Conservation (phyloP, 352 stramenopile genomes). For the Globisporangium yorkense region DNA sequence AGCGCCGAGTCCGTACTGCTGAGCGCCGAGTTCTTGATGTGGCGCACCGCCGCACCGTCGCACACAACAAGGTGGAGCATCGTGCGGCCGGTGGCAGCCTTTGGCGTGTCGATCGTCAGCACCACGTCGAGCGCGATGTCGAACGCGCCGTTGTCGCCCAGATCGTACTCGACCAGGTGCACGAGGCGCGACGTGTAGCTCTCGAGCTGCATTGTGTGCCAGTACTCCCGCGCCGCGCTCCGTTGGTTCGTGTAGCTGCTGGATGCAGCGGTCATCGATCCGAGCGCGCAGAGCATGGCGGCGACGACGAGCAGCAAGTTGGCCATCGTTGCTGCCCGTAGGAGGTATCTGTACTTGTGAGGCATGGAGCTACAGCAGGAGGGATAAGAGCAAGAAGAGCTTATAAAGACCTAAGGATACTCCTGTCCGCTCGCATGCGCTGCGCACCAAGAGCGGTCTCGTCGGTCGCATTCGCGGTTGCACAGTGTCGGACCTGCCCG, state of each 20-base stretch:
- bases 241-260: neutral
- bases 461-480: no score
- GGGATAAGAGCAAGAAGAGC: no score
- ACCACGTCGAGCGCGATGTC: conserved; percentile 36
- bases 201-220: conserved; percentile 20
- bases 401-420: no score
- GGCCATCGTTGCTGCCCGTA: no score
- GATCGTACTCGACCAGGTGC: conserved; percentile 31
- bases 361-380: no score
- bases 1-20: conserved; percentile 13
- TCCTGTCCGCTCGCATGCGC: no score
- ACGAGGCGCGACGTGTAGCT: conserved; percentile 18
- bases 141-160: conserved; percentile 32
- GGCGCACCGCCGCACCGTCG: conserved; percentile 14
- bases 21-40: conserved; percentile 12
- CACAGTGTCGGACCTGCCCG: no score
- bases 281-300: no score
- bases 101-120: conserved; percentile 20
- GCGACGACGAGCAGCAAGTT: no score
- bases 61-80: conserved; percentile 53
- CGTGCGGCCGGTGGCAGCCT: conserved; percentile 23
- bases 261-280: no score
- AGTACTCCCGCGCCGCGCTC: conserved; percentile 1
- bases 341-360: no score
- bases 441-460: no score